Evolutionary conservation across 495 filamentous ascomycete species (phyloP).

Genomic region (Penicillium coffeae): DNA sequence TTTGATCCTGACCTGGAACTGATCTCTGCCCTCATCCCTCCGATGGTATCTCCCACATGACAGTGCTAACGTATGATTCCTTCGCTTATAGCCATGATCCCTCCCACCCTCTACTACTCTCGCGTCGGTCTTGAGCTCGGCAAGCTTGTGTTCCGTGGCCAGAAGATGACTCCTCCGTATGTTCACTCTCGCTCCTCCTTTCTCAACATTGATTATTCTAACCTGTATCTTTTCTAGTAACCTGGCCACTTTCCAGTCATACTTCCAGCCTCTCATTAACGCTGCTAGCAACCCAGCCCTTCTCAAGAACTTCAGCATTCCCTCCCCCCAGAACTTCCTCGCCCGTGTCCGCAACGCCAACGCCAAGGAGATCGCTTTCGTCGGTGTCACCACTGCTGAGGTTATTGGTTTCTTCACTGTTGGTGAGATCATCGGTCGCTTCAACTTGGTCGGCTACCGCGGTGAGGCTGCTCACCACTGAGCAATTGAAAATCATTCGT

Average conservation of each 20-base stretch:
- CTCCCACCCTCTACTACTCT: constrained; percentile 84
- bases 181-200: constrained; percentile 26
- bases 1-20: too few species aligned
- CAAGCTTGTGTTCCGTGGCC: constrained; percentile 81
- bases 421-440: constrained; percentile 90
- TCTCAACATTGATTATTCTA: constrained; percentile 8
- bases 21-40: too few species aligned
- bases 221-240: constrained; percentile 46
- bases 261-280: constrained; percentile 72
- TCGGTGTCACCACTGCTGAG: constrained; percentile 77
- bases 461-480: constrained; percentile 65
- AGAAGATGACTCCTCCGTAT: constrained; percentile 94
- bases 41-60: neutral
- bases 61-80: constrained; percentile 25
- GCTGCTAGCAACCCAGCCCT: constrained; percentile 61
- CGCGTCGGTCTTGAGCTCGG: constrained; percentile 81
- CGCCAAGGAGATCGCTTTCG: constrained; percentile 60
- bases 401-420: constrained; percentile 95
- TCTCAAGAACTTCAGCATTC: constrained; percentile 38
- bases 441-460: constrained; percentile 91
- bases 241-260: constrained; percentile 76
- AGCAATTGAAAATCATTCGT: constrained; percentile 26
- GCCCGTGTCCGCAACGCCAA: constrained; percentile 65
- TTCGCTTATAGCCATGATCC: constrained; percentile 76
- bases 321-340: constrained; percentile 50